A percentile compares a stretch with the other conserved stretches of the same genome.
These are phyloP conservation scores for Isabelozyma rhagii DNA, from an alignment of 805 yeast species.

Conservation along the genomic window DNA sequence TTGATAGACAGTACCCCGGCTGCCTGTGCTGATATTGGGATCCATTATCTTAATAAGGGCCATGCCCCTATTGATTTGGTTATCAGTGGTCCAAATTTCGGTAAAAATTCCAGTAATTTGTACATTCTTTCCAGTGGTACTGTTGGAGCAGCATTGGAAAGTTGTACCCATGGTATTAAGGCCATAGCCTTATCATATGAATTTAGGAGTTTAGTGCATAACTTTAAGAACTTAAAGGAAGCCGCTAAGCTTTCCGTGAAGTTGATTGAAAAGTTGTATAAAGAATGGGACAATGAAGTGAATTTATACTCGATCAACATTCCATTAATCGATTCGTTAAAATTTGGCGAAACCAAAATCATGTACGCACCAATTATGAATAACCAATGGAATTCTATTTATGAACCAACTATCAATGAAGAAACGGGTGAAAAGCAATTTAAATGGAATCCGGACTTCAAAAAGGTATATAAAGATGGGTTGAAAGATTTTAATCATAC, in stretches of 20 bases:
- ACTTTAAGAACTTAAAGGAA: conserved; percentile 46
- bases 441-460: conserved; percentile 83
- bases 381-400: conserved; percentile 77
- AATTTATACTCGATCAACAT: conserved; percentile 84
- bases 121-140: conserved; percentile 93
- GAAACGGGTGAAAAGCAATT: conserved; percentile 42
- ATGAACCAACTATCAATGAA: conserved; percentile 22
- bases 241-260: conserved; percentile 71
- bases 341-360: conserved; percentile 56
- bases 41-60: conserved; percentile 60
- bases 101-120: conserved; percentile 85
- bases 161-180: conserved; percentile 65
- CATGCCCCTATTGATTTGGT: conserved; percentile 74
- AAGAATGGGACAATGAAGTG: conserved; percentile 53
- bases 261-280: conserved; percentile 56
- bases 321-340: conserved; percentile 61
- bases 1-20: conserved; percentile 94
- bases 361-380: conserved; percentile 75
- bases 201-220: conserved; percentile 55
- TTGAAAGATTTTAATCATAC: conserved; percentile 40
- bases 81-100: conserved; percentile 93
- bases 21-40: conserved; percentile 87
- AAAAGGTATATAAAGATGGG: conserved; percentile 55
- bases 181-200: conserved; percentile 86
- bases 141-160: conserved; percentile 96